phyloP scores from a whole-genome alignment of 2,329 filamentous ascomycete genomes.

The Davidsoniella virescens region DNA sequence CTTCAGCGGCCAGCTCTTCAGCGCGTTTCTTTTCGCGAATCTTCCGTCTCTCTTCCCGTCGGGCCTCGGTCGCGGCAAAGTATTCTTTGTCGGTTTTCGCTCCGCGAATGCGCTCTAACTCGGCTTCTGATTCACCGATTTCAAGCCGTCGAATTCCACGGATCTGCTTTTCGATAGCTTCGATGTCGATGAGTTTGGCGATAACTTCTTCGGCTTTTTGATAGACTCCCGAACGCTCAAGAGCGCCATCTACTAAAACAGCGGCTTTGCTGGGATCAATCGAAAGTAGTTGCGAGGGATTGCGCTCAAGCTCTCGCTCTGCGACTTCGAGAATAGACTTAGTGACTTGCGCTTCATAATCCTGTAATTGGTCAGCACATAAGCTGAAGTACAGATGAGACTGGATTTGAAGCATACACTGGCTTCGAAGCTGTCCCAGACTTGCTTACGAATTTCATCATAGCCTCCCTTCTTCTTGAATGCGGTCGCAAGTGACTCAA shows the following conservation, averaged over 20 bases:
- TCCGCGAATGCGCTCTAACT: constrained; percentile 46
- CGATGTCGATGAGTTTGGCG: constrained; percentile 49
- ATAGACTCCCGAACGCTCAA: constrained; percentile 63
- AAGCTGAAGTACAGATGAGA: background rate
- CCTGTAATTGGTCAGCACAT: constrained; percentile 26
- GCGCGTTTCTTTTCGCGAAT: constrained; percentile 43
- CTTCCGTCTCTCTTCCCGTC: constrained; percentile 43
- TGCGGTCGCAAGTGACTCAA: constrained; percentile 59
- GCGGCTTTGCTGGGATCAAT: constrained; percentile 59
- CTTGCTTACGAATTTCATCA: constrained; percentile 58
- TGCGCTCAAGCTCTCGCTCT: constrained; percentile 58
- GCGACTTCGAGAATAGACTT: constrained; percentile 53
- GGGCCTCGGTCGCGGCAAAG: constrained; percentile 45
- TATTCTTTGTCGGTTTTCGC: constrained; percentile 62
- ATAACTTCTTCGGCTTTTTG: constrained; percentile 53
- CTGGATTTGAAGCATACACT: constrained; percentile 33
- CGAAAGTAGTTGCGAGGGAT: constrained; percentile 53
- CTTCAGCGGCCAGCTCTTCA: constrained; percentile 43
- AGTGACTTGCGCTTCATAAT: constrained; percentile 51
- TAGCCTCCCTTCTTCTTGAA: constrained; percentile 83
- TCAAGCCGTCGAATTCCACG: constrained; percentile 51
- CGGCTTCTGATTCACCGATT: constrained; percentile 52
- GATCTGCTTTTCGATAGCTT: constrained; percentile 51
- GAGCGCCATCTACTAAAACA: constrained; percentile 59
- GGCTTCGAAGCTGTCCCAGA: constrained; percentile 58